phyloP scores from a whole-genome alignment of 2,329 filamentous ascomycete species.

The Hymenoscyphus fraxineus region DNA sequence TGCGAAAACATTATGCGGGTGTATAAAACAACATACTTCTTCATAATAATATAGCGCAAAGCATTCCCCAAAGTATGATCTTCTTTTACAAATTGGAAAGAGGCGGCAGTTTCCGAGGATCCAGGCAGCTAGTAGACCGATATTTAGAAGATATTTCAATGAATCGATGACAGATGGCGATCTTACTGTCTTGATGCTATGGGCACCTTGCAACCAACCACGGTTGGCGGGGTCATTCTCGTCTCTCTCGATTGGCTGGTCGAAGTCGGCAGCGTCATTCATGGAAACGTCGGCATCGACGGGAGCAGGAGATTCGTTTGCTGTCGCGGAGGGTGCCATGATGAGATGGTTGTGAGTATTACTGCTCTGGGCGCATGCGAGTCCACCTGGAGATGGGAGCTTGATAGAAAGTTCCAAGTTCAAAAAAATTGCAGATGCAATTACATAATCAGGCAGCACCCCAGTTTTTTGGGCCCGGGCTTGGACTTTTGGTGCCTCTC shows the following conservation, averaged over 20 bases:
- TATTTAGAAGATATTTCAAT: slow-evolving; percentile 1
- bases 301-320: slow-evolving; percentile 9
- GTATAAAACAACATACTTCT: slow-evolving; percentile 65
- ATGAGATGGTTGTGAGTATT: background rate
- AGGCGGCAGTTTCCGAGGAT: slow-evolving; percentile 81
- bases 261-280: slow-evolving; percentile 20
- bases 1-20: background rate
- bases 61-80: slow-evolving; percentile 96
- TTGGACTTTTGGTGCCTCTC: background rate
- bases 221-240: slow-evolving; percentile 18
- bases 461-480: background rate
- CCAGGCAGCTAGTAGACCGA: slow-evolving; percentile 71
- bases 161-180: slow-evolving; percentile 2
- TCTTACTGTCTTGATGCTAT: slow-evolving; percentile 31
- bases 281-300: slow-evolving; percentile 25
- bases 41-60: slow-evolving; percentile 93
- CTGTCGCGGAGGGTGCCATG: slow-evolving; percentile 26
- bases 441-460: background rate
- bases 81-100: slow-evolving; percentile 90
- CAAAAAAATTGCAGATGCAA: background rate
- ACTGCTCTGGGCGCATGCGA: slow-evolving; percentile 10
- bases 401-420: background rate
- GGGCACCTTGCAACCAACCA: slow-evolving; percentile 21
- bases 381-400: background rate
- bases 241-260: background rate